phyloP scores from a whole-genome alignment of 2,329 filamentous ascomycete species.

The Pezicula neosporulosa region DNA sequence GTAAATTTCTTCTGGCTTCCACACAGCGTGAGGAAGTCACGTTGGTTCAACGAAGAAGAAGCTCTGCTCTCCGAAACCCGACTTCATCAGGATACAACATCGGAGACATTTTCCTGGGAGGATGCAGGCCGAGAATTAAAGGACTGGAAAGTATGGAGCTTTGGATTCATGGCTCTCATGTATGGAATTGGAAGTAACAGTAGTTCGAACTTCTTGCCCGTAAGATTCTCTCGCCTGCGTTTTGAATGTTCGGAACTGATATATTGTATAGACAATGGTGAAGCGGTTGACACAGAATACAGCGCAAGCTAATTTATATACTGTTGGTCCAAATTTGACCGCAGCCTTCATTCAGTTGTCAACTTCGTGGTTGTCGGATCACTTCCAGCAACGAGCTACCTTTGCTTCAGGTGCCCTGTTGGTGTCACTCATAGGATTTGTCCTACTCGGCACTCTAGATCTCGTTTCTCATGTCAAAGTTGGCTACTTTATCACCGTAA shows the following conservation, averaged over 20 bases:
- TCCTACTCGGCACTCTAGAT: conserved; percentile 70
- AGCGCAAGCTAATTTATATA: conserved; percentile 65
- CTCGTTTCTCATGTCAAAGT: conserved; percentile 60
- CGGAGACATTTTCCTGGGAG: conserved; percentile 7
- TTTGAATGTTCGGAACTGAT: neutral
- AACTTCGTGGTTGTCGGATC: conserved; percentile 66
- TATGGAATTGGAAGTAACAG: conserved; percentile 4
- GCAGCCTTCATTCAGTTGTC: conserved; percentile 69
- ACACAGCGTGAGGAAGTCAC: conserved; percentile 3
- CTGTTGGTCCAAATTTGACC: conserved; percentile 71
- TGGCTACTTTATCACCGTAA: conserved; percentile 12
- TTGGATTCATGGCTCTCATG: conserved; percentile 6
- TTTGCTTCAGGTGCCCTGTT: conserved; percentile 70
- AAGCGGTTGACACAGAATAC: neutral
- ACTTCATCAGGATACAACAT: conserved; percentile 8
- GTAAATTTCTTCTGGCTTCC: conserved; percentile 37
- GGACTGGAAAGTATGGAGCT: conserved; percentile 9
- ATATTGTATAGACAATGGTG: conserved; percentile 32
- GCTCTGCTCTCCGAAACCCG: conserved; percentile 3
- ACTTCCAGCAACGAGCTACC: conserved; percentile 38
- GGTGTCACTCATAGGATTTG: conserved; percentile 71
- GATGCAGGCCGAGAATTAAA: conserved; percentile 9
- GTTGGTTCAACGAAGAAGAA: conserved; percentile 6
- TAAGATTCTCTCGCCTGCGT: neutral
- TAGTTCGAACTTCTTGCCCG: conserved; percentile 7